Conservation (phyloP, 164 flowering plant genomes). For the Annona cherimola region DNA sequence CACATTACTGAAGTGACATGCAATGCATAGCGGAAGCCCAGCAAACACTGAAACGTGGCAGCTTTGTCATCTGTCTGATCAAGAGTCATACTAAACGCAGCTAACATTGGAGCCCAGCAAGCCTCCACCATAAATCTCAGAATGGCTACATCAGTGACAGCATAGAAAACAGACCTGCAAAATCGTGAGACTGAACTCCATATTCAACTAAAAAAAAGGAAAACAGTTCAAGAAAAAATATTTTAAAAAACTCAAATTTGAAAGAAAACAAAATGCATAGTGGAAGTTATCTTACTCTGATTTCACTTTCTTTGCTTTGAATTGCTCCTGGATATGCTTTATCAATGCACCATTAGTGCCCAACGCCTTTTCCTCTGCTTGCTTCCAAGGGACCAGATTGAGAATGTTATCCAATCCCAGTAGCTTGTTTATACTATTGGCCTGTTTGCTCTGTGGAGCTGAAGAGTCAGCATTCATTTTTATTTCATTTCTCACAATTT, state of each 20-base stretch:
- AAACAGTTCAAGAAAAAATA: too few relatives aligned
- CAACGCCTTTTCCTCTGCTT: constrained; percentile 84
- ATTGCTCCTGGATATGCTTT: constrained; percentile 92
- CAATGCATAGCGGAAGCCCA: constrained; percentile 86
- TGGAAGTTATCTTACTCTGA: constrained; percentile 64
- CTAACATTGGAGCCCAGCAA: constrained; percentile 99
- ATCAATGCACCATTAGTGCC: constrained; percentile 91
- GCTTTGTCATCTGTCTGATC: constrained; percentile 95
- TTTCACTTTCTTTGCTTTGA: constrained; percentile 82
- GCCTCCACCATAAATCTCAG: constrained; percentile 95
- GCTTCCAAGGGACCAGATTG: constrained; percentile 83
- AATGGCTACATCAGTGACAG: constrained; percentile 75
- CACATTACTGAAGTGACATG: constrained; percentile 95
- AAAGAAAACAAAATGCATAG: background rate
- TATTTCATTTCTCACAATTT: constrained; percentile 92
- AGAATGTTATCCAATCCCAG: constrained; percentile 93
- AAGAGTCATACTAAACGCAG: constrained; percentile 94
- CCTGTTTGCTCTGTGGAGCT: constrained; percentile 81
- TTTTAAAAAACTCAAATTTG: background rate
- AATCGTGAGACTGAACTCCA: background rate
- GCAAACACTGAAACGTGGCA: constrained; percentile 74
- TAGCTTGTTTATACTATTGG: constrained; percentile 73
- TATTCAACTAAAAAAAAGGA: too few relatives aligned
- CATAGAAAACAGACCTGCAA: constrained; percentile 76
- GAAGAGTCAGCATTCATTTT: constrained; percentile 85